Conservation (phyloP, 192 early-diverging fungal species). For the Podila minutissima region DNA sequence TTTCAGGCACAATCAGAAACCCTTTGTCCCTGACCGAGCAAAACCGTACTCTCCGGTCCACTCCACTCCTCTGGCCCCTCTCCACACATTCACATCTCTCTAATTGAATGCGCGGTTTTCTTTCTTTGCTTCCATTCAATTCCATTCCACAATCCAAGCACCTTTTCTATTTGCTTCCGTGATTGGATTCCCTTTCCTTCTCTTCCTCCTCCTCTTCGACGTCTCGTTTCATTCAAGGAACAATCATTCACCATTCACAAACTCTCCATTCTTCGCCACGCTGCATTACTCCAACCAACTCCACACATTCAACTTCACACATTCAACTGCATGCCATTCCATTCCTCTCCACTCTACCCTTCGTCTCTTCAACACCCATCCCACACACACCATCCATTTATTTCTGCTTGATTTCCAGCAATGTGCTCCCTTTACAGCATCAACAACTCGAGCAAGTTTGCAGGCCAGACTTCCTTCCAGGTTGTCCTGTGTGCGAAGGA, state of each 20-base stretch:
- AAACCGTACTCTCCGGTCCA: too few relatives aligned
- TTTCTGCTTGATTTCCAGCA: not conserved
- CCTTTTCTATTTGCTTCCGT: not conserved
- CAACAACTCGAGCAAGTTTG: constrained; percentile 6
- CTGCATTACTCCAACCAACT: not conserved
- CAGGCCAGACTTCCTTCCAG: not conserved
- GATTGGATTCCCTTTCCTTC: not conserved
- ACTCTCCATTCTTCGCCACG: not conserved
- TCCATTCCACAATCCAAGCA: too few relatives aligned
- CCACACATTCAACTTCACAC: not conserved
- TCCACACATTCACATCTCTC: too few relatives aligned
- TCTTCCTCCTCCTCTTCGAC: not conserved
- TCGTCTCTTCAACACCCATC: not conserved
- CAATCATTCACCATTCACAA: too few relatives aligned
- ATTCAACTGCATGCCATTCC: not conserved
- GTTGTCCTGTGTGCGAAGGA: constrained; percentile 32
- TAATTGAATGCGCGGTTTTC: not conserved
- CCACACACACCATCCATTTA: not conserved
- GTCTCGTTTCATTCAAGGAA: too few relatives aligned
- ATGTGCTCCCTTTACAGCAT: constrained; percentile 10
- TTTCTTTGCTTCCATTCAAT: not conserved
- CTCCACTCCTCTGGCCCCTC: too few relatives aligned
- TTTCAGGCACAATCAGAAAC: too few relatives aligned
- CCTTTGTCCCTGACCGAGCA: too few relatives aligned
- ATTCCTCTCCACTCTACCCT: not conserved